These are phyloP conservation scores for Lignosus rhinocerotis DNA, from an alignment of 1,284 basidiomycete species.

Conservation along the genomic window DNA sequence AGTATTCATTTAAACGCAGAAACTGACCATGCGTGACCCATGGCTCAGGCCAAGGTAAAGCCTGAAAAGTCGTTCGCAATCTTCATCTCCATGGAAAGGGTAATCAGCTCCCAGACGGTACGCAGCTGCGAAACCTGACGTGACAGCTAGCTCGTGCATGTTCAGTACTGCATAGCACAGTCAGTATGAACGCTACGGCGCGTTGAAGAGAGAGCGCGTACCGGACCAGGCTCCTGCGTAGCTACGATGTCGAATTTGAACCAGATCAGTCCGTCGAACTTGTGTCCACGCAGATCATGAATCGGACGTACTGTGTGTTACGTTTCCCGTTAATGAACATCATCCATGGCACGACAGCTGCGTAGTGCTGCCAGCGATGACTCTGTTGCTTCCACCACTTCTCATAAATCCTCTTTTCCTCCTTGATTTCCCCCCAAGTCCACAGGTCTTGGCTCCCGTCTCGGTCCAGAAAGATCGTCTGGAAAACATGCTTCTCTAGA, in stretches of 20 bases:
- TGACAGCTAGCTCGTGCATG: constrained; percentile 62
- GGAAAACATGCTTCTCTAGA: constrained; percentile 54
- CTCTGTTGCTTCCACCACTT: constrained; percentile 68
- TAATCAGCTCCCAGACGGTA: constrained; percentile 56
- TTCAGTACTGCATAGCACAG: constrained; percentile 36
- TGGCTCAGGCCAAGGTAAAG: constrained; percentile 46
- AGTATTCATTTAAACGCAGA: not conserved
- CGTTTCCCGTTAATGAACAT: constrained; percentile 58
- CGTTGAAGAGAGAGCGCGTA: constrained; percentile 14
- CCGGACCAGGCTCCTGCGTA: constrained; percentile 43
- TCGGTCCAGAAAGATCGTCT: constrained; percentile 64
- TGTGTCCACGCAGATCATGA: constrained; percentile 25
- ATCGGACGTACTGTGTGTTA: constrained; percentile 42
- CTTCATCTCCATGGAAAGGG: constrained; percentile 44
- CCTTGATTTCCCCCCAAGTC: constrained; percentile 52
- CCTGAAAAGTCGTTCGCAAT: constrained; percentile 47
- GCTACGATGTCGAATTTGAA: constrained; percentile 14
- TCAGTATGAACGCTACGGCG: constrained; percentile 6
- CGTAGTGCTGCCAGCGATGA: constrained; percentile 61
- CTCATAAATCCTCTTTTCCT: constrained; percentile 50
- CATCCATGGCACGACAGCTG: constrained; percentile 59
- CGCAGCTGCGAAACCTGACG: constrained; percentile 60
- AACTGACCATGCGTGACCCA: constrained; percentile 36
- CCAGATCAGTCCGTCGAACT: not conserved
- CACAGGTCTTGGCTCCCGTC: constrained; percentile 48